Percentiles rank a stretch among this genome's conserved stretches.
Conservation (phyloP, 768 basidiomycete genomes). For the Lactarius sp. region DNA sequence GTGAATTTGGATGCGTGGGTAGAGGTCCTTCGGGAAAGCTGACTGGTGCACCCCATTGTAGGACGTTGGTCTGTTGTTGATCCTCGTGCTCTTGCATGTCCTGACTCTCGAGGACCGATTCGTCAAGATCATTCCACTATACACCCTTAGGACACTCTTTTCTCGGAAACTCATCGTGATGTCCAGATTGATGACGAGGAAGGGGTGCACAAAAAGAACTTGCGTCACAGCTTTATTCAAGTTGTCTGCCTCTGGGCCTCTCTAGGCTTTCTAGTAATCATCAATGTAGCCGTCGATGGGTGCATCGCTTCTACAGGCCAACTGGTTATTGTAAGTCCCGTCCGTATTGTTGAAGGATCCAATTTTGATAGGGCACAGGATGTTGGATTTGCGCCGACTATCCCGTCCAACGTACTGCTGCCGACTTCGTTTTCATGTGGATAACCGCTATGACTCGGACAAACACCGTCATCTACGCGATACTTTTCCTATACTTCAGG, state of each 20-base stretch:
- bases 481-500: constrained; percentile 42
- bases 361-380: constrained; percentile 32
- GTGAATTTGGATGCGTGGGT: constrained; percentile 6
- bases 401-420: constrained; percentile 37
- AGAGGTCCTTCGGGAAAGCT: background rate
- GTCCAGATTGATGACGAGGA: background rate
- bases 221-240: too few species aligned
- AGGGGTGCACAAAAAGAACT: too few species aligned
- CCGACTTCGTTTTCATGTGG: constrained; percentile 52
- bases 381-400: constrained; percentile 44
- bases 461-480: constrained; percentile 42
- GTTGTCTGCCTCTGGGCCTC: too few species aligned
- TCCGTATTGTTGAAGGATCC: background rate
- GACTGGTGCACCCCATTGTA: background rate
- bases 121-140: constrained; percentile 35
- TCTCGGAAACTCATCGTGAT: constrained; percentile 18
- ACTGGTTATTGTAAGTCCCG: constrained; percentile 39
- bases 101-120: background rate
- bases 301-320: constrained; percentile 38
- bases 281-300: too few species aligned
- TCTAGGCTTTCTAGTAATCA: too few species aligned
- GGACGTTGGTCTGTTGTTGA: constrained; percentile 7
- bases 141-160: constrained; percentile 38
- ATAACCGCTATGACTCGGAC: constrained; percentile 36
- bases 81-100: background rate